These are phyloP conservation scores for Penstemon davidsonii DNA, from an alignment of 257 asterid genomes.

Conservation along the genomic window DNA sequence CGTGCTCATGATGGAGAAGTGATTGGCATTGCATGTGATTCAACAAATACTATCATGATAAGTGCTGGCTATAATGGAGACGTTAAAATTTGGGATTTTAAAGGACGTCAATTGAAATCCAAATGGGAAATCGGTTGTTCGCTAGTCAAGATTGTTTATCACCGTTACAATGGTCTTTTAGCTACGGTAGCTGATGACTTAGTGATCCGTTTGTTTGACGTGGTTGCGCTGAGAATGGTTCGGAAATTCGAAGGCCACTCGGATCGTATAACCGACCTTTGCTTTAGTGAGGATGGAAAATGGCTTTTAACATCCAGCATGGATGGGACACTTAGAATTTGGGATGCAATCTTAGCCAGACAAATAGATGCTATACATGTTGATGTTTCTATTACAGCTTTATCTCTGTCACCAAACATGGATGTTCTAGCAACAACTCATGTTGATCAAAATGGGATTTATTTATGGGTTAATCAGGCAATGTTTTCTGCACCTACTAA, in stretches of 20 bases:
- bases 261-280: constrained; percentile 81
- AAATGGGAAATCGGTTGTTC: constrained; percentile 71
- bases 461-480: constrained; percentile 85
- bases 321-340: constrained; percentile 88
- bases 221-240: constrained; percentile 74
- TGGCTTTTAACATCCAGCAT: constrained; percentile 92
- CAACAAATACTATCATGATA: constrained; percentile 70
- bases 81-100: constrained; percentile 87
- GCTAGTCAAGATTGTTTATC: constrained; percentile 65
- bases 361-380: constrained; percentile 85
- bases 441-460: constrained; percentile 84
- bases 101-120: constrained; percentile 56
- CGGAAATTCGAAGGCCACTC: constrained; percentile 85
- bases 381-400: constrained; percentile 69
- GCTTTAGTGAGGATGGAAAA: constrained; percentile 95
- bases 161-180: constrained; percentile 81
- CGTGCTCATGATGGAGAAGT: constrained; percentile 78
- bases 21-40: constrained; percentile 81
- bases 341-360: constrained; percentile 86
- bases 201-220: constrained; percentile 81
- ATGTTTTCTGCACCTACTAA: constrained; percentile 76
- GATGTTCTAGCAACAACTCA: constrained; percentile 86
- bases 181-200: constrained; percentile 85
- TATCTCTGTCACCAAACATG: constrained; percentile 88
- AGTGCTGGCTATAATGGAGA: constrained; percentile 88